A percentile compares a stretch with the other conserved stretches of the same genome.
phyloP scores from a whole-genome alignment of 345 rosid species.

The Garcia nutans region DNA sequence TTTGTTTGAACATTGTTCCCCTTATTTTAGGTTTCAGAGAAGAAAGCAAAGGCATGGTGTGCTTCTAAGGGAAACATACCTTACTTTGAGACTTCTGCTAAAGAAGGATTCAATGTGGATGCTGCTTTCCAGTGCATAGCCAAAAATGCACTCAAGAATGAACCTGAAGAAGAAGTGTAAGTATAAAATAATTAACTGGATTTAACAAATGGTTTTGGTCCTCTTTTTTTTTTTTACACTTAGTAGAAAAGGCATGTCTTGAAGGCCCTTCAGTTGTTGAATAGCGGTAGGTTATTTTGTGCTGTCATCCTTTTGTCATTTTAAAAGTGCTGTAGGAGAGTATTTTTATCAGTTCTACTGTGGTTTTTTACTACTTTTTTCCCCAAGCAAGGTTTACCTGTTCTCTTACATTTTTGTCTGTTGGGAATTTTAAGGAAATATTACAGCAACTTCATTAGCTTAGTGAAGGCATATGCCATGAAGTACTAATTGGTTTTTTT shows the following conservation, averaged over 20 bases:
- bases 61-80: slow-evolving; percentile 90
- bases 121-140: slow-evolving; percentile 83
- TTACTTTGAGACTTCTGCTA: slow-evolving; percentile 89
- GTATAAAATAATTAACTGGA: slow-evolving; percentile 18
- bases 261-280: background rate
- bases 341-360: background rate
- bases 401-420: too few species aligned
- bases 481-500: slow-evolving; percentile 8
- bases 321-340: background rate
- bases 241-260: background rate
- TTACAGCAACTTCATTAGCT: background rate
- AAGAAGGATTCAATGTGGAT: slow-evolving; percentile 89
- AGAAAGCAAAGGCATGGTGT: slow-evolving; percentile 93
- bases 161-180: slow-evolving; percentile 85
- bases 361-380: too few species aligned
- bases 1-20: background rate
- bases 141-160: slow-evolving; percentile 83
- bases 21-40: slow-evolving; percentile 72
- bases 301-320: background rate
- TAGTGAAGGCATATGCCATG: background rate
- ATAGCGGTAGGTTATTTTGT: background rate
- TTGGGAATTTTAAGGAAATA: background rate
- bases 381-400: too few species aligned
- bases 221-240: background rate
- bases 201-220: background rate